phyloP scores from a whole-genome alignment of 1,284 basidiomycete genomes.

The Tylopilus sp. region DNA sequence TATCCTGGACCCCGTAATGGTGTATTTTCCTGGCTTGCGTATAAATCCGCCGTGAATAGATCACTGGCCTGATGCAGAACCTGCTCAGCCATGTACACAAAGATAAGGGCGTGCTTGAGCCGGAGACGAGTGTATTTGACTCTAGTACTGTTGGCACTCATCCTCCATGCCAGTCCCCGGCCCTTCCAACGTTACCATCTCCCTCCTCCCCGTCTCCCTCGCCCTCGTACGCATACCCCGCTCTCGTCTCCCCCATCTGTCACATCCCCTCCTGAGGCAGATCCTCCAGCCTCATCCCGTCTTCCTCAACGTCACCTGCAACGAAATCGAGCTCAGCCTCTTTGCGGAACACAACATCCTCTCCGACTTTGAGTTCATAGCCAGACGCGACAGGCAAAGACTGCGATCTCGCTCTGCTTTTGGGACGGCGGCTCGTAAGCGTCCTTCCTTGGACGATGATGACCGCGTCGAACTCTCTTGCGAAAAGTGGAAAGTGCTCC shows the following conservation, averaged over 20 bases:
- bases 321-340: slow-evolving; percentile 68
- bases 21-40: not conserved
- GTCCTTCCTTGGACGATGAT: slow-evolving; percentile 20
- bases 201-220: slow-evolving; percentile 63
- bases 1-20: slow-evolving; percentile 3
- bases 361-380: slow-evolving; percentile 56
- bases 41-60: slow-evolving; percentile 5
- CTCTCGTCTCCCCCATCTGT: slow-evolving; percentile 53
- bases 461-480: slow-evolving; percentile 64
- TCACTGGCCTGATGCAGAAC: not conserved
- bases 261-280: slow-evolving; percentile 60
- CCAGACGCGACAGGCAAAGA: slow-evolving; percentile 51
- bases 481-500: slow-evolving; percentile 70
- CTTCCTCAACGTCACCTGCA: slow-evolving; percentile 71
- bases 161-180: slow-evolving; percentile 22
- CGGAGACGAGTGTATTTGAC: slow-evolving; percentile 10
- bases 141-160: slow-evolving; percentile 13
- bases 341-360: slow-evolving; percentile 60
- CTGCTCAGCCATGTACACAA: not conserved
- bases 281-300: slow-evolving; percentile 59
- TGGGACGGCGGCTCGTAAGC: slow-evolving; percentile 31
- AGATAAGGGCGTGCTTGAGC: not conserved
- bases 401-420: slow-evolving; percentile 41
- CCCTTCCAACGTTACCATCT: slow-evolving; percentile 50
- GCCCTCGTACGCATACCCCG: slow-evolving; percentile 69